These are phyloP conservation scores for Lepidium aucheri DNA, from an alignment of 345 rosid species.

Conservation along the genomic window DNA sequence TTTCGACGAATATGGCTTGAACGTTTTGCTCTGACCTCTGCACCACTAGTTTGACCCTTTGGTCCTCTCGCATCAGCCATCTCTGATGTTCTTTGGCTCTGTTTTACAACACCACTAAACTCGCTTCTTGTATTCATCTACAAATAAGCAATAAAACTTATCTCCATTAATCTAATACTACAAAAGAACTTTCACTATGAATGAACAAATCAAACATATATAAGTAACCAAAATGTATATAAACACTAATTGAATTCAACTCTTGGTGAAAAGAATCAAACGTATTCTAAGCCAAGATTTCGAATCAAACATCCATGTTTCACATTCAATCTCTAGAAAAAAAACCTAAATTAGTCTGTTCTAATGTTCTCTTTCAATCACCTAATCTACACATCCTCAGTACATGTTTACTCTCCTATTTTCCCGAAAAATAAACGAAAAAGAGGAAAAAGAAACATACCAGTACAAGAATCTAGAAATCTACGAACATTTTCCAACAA, in stretches of 20 bases:
- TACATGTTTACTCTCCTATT: neutral
- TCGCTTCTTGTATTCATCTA: slow-evolving; percentile 27
- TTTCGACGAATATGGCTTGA: slow-evolving; percentile 22
- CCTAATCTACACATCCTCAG: neutral
- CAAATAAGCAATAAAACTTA: neutral
- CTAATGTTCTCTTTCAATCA: neutral
- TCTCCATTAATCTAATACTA: neutral
- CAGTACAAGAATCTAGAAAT: slow-evolving; percentile 14
- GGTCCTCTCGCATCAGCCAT: slow-evolving; percentile 22
- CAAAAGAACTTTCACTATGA: neutral
- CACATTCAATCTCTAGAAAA: neutral
- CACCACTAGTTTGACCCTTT: slow-evolving; percentile 15
- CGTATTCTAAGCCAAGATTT: slow-evolving; percentile 8
- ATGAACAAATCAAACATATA: too few species aligned
- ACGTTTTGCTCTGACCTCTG: slow-evolving; percentile 23
- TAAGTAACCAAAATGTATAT: neutral
- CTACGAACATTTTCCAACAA: slow-evolving; percentile 4
- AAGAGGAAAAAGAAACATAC: slow-evolving; percentile 16
- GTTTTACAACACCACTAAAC: slow-evolving; percentile 31
- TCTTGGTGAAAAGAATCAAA: neutral
- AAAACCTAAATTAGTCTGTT: neutral
- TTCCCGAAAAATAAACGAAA: neutral
- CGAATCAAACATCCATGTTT: neutral
- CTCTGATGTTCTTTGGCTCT: slow-evolving; percentile 26
- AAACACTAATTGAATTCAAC: neutral